Conservation (phyloP, 192 early-diverging fungal species). For the Linnemannia elongata region DNA sequence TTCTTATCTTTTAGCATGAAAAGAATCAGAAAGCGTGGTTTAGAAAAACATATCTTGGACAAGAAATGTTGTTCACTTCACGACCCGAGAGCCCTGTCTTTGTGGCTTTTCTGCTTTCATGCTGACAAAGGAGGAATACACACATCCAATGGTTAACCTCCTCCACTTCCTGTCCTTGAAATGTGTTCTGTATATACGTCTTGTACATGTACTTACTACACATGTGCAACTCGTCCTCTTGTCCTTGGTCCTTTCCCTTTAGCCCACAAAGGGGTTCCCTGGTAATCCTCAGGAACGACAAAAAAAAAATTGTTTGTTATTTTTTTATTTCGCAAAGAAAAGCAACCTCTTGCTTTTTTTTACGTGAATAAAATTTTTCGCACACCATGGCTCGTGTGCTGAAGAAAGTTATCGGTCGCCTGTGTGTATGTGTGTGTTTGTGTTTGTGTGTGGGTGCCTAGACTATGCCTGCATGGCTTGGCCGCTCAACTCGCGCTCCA, state of each 20-base stretch:
- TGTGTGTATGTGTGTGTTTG: background rate
- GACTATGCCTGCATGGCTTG: slow-evolving; percentile 54
- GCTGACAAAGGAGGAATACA: background rate
- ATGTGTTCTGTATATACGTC: background rate
- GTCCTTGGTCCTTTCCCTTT: background rate
- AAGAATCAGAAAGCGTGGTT: background rate
- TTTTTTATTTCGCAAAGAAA: background rate
- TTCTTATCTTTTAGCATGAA: background rate
- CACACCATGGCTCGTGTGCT: background rate
- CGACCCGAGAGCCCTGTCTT: background rate
- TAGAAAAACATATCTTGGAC: background rate
- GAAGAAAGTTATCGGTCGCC: background rate
- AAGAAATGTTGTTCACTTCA: background rate
- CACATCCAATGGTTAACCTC: background rate
- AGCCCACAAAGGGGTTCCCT: too few relatives aligned
- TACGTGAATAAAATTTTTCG: background rate
- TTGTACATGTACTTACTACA: background rate
- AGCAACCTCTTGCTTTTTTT: background rate
- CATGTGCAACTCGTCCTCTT: background rate
- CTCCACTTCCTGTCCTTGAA: background rate
- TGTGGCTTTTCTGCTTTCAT: background rate
- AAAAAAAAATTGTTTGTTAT: background rate
- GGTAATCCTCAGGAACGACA: background rate
- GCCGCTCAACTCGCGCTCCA: slow-evolving; percentile 68
- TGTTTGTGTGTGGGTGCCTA: background rate